Evolutionary conservation across 495 filamentous ascomycete genomes (phyloP), one percentile per base, ranked within the genome.

Genomic region (Penicillium pancosmium): DNA sequence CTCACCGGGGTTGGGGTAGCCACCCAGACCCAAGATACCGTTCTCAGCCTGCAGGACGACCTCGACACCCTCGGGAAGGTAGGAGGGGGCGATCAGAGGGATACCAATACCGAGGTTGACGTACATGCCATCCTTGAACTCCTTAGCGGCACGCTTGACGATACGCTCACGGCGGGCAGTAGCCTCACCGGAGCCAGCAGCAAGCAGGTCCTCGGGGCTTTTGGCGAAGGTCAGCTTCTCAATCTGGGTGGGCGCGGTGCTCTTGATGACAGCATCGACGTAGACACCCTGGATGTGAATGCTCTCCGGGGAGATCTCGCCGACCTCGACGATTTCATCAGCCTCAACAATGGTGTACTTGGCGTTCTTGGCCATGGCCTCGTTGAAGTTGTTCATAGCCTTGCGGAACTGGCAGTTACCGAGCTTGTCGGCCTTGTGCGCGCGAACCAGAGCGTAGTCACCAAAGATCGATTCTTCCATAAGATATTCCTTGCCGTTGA

Each of bases 91-190:
- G 31, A 92, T 83, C 84, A 93, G 91, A 31, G 92, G 92, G 85
- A 96, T 94, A 62, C 92, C 92, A 65, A 96, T 93, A 54, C 92
- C 92, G 19, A 96, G 79, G 75, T 96, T 96, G 58, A 91, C 92
- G 68, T 95, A 95, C 90, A 93, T 94, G 63, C 92, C 92, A 66
- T 95, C 91, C 77, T 91, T 86, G 76, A 96, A 93, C 72, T 96
- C 92, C 78, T 91, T 93, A 41, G 92, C 92, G 2, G 92, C 91
- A 54, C 92, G 80, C 65, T 84, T 82, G 25, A 94, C 89, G 66
- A 96, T 96, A 31, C 89, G 81, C 73, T 93, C 90, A 53, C 92
- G 83, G 79, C 90, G 91, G 56, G 78, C 82, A 18, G 87, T 88
- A 27, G 83, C 85, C 43, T 88, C 87, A 19, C 90, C 88, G 6